Percentiles rank a stretch among this genome's conserved stretches.
Conservation (phyloP, 148 eudicot species). For the Linanthus parryae region DNA sequence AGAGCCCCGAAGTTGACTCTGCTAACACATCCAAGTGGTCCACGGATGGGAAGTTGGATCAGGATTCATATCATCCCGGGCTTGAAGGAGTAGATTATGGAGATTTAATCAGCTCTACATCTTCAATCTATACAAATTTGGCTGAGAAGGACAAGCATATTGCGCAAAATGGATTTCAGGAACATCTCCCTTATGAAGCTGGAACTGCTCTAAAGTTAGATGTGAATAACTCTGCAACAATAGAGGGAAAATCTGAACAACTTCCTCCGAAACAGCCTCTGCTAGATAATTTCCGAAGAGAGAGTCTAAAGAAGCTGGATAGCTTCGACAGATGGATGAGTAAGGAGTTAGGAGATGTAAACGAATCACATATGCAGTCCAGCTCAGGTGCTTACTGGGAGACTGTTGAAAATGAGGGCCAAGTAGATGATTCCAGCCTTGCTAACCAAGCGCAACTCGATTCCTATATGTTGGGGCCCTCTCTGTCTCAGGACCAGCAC, state of each 20-base stretch:
- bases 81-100: slow-evolving; percentile 11
- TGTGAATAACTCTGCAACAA: slow-evolving; percentile 7
- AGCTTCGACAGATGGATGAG: slow-evolving; percentile 83
- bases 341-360: slow-evolving; percentile 70
- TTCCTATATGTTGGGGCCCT: slow-evolving; percentile 45
- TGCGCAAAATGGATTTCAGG: slow-evolving; percentile 17
- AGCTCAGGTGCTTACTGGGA: slow-evolving; percentile 55
- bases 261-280: slow-evolving; percentile 30
- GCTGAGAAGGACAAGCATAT: slow-evolving; percentile 17
- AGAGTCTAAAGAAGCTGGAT: slow-evolving; percentile 58
- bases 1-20: slow-evolving; percentile 26
- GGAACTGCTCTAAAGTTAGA: slow-evolving; percentile 17
- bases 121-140: slow-evolving; percentile 4
- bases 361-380: slow-evolving; percentile 39
- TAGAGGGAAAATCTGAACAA: slow-evolving; percentile 27
- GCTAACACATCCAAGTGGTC: slow-evolving; percentile 15
- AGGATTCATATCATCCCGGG: slow-evolving; percentile 16
- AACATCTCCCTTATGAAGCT: slow-evolving; percentile 15
- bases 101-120: slow-evolving; percentile 13
- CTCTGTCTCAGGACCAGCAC: slow-evolving; percentile 67
- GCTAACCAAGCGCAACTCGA: slow-evolving; percentile 30
- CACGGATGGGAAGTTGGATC: slow-evolving; percentile 23
- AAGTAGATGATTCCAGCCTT: slow-evolving; percentile 34
- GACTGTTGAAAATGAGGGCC: slow-evolving; percentile 45
- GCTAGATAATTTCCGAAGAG: slow-evolving; percentile 30